Evolutionary conservation across 2,329 filamentous ascomycete species (phyloP).

Genomic region (Ascochyta viciae-villosae): DNA sequence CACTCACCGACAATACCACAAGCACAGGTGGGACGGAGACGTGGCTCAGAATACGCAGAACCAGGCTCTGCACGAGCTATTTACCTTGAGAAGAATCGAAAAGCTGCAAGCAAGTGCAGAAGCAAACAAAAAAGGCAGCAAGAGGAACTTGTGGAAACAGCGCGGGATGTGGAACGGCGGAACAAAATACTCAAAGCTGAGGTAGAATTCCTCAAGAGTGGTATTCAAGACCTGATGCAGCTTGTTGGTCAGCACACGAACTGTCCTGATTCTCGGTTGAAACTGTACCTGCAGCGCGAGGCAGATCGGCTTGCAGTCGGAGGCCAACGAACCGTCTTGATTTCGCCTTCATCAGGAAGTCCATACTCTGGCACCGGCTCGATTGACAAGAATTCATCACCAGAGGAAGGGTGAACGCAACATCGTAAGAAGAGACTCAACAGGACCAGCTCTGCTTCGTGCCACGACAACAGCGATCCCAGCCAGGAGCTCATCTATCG

Average conservation of each 20-base stretch:
- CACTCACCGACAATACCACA: conserved; percentile 4
- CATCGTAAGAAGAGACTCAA: not conserved
- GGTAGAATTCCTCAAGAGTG: conserved; percentile 31
- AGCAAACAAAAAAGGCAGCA: conserved; percentile 68
- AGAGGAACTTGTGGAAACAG: conserved; percentile 56
- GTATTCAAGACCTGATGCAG: conserved; percentile 33
- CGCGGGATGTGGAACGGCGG: conserved; percentile 40
- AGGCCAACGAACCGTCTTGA: not conserved
- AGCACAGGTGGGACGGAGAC: conserved; percentile 16
- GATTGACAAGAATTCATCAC: not conserved
- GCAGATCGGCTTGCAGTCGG: conserved; percentile 30
- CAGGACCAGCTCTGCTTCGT: not conserved
- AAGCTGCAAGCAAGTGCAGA: conserved; percentile 75
- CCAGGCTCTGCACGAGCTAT: conserved; percentile 37
- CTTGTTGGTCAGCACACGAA: conserved; percentile 32
- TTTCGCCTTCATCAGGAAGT: not conserved
- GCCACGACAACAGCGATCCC: not conserved
- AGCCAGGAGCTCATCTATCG: not conserved
- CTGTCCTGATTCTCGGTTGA: conserved; percentile 36
- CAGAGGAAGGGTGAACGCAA: not conserved
- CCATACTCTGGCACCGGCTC: not conserved
- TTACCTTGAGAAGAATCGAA: conserved; percentile 70
- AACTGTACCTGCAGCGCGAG: conserved; percentile 34
- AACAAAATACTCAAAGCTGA: conserved; percentile 42
- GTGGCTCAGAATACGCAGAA: conserved; percentile 28